Base-by-base conservation (phyloP, 345 rosid species). In the Odontarrhena argentea region DNA sequence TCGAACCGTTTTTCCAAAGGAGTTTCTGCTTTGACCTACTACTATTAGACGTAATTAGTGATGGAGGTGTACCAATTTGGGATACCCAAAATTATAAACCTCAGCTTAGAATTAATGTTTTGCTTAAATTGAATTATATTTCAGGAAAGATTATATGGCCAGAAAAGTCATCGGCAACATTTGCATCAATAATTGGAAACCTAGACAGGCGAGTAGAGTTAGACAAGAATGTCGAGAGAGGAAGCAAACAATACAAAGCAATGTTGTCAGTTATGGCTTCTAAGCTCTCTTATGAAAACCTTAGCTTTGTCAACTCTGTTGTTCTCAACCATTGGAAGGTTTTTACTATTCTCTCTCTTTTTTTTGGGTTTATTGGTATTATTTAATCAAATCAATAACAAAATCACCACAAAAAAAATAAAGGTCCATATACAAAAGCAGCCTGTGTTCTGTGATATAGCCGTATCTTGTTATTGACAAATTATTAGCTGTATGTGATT, bases 201-300 rank as follows among this genome's bases (percentile, higher is more conserved):
- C 0, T 70, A 15, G 85, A 86, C 61, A 26, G 22, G 26, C 68
- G 87, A 62, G 32, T 79, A 25, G 88, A 77, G 6, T 68, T 86
- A 36, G 83, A 80, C 70, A 8, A 14, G 34, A 72, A 8, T 7
- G 67, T 84, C 3, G 52, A 50, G 64, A 77, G 36, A 5, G 80
- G 68, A 9, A 68, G 65, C 63, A 25, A 47, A 9, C 70, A 65
- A 63, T 84, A 86, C 68, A 71, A 76, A 55, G 71, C 82, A 8
- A 60, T 72, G 35, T 69, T 86, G 55, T 76, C 87, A 15, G 60
- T 78, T 18, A 86, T 84, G 87, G 86, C 88, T 37, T 50, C 88
- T 46, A 86, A 86, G 64, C 30, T 84, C 6, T 68, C 87, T 6
- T 86, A 84, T 12, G 88, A 82, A 69, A 80, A 80, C 47, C n/a